phyloP scores from a whole-genome alignment of 2,329 filamentous ascomycete genomes.

The Cryphonectria radicalis region DNA sequence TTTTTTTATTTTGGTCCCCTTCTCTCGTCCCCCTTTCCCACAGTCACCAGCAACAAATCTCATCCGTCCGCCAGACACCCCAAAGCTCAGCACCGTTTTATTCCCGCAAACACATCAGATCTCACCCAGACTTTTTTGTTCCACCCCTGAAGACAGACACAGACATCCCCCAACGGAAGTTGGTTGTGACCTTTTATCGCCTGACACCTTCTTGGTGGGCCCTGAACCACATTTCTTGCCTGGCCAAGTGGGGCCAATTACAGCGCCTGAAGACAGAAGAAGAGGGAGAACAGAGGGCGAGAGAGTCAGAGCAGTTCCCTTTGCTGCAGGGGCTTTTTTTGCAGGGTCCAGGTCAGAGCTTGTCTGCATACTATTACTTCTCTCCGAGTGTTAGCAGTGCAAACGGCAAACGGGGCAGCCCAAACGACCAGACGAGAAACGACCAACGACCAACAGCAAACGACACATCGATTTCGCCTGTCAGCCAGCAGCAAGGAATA shows the following conservation, averaged over 20 bases:
- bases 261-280: not conserved
- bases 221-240: slow-evolving; percentile 13
- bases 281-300: not conserved
- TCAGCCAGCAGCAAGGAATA: not conserved
- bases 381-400: not conserved
- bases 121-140: not conserved
- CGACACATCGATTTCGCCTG: not conserved
- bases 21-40: not conserved
- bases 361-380: not conserved
- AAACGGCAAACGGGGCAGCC: not conserved
- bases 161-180: not conserved
- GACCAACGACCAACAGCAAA: not conserved
- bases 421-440: not conserved
- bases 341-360: not conserved
- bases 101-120: not conserved
- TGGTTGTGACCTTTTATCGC: not conserved
- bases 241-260: not conserved
- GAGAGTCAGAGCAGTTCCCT: not conserved
- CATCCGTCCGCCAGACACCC: not conserved
- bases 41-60: not conserved
- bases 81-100: not conserved
- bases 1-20: not conserved
- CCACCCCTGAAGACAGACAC: not conserved
- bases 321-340: not conserved
- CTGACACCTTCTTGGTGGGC: not conserved